These are phyloP conservation scores for Kappamyces sp. DNA, from an alignment of 192 early-diverging fungal genomes.

Conservation along the genomic window DNA sequence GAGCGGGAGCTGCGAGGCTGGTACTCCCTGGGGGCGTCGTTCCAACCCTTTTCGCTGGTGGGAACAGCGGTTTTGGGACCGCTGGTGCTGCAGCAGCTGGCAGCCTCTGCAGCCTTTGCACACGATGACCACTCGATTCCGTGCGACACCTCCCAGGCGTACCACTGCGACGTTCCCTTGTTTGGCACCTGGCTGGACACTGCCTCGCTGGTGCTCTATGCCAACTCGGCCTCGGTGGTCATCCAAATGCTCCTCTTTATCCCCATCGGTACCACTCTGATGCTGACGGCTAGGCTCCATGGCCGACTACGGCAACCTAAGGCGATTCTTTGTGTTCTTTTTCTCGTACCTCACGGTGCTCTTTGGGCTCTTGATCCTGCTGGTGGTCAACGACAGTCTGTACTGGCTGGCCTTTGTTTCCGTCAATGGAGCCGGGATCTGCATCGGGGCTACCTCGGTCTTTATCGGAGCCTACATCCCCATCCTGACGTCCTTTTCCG, in stretches of 20 bases:
- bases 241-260: neutral
- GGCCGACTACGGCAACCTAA: conserved; percentile 23
- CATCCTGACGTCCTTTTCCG: no score
- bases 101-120: neutral
- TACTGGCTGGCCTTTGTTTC: conserved; percentile 5
- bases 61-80: neutral
- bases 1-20: conserved; percentile 1
- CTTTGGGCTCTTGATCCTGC: conserved; percentile 7
- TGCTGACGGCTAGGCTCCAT: conserved; percentile 31
- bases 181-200: neutral
- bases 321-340: conserved; percentile 22
- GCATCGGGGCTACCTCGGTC: no score
- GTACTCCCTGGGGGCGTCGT: neutral
- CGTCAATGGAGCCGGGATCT: no score
- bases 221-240: neutral
- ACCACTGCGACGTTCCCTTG: neutral
- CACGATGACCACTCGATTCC: neutral
- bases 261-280: neutral
- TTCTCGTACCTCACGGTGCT: conserved; percentile 1
- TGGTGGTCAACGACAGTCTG: conserved; percentile 3
- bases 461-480: no score
- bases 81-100: neutral
- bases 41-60: neutral
- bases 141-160: neutral
- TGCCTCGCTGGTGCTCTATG: neutral